phyloP scores from a whole-genome alignment of 2,329 filamentous ascomycete species.

The Nemania abortiva region DNA sequence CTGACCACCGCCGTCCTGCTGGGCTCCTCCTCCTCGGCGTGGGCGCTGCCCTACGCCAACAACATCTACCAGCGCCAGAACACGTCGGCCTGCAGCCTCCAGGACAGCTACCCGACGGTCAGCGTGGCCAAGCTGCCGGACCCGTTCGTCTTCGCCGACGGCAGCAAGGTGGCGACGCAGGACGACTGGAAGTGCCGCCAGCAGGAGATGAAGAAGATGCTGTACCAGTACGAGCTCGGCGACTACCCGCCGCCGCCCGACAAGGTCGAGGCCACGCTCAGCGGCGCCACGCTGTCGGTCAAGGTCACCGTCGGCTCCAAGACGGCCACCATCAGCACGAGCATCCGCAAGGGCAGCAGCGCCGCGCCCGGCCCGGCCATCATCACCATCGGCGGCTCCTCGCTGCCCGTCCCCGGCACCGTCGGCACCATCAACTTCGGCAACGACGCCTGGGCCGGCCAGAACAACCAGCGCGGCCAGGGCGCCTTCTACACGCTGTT shows the following conservation, averaged over 20 bases:
- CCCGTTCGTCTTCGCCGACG: slow-evolving; percentile 61
- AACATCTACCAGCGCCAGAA: slow-evolving; percentile 56
- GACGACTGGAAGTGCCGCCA: slow-evolving; percentile 62
- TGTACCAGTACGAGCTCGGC: slow-evolving; percentile 66
- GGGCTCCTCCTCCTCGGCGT: slow-evolving; percentile 53
- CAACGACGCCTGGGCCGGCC: slow-evolving; percentile 68
- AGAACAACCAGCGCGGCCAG: slow-evolving; percentile 64
- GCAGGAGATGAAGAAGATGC: slow-evolving; percentile 60
- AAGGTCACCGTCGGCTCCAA: slow-evolving; percentile 59
- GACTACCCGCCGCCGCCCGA: slow-evolving; percentile 61
- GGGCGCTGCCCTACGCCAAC: slow-evolving; percentile 46
- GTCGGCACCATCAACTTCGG: slow-evolving; percentile 70
- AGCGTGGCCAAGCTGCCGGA: slow-evolving; percentile 58
- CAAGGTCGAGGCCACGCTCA: slow-evolving; percentile 59
- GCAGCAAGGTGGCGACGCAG: slow-evolving; percentile 59
- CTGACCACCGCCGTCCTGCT: slow-evolving; percentile 48
- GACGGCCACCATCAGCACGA: slow-evolving; percentile 59
- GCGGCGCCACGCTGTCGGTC: slow-evolving; percentile 58
- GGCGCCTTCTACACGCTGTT: slow-evolving; percentile 72
- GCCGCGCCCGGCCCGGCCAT: slow-evolving; percentile 67
- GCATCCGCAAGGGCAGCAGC: slow-evolving; percentile 60
- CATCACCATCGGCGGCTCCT: slow-evolving; percentile 67
- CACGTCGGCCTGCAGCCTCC: slow-evolving; percentile 51
- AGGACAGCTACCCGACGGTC: slow-evolving; percentile 53
- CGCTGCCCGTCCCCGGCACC: slow-evolving; percentile 65